These are phyloP conservation scores for Coriolopsis trogii DNA, from an alignment of 1,284 basidiomycete species.

Conservation along the genomic window DNA sequence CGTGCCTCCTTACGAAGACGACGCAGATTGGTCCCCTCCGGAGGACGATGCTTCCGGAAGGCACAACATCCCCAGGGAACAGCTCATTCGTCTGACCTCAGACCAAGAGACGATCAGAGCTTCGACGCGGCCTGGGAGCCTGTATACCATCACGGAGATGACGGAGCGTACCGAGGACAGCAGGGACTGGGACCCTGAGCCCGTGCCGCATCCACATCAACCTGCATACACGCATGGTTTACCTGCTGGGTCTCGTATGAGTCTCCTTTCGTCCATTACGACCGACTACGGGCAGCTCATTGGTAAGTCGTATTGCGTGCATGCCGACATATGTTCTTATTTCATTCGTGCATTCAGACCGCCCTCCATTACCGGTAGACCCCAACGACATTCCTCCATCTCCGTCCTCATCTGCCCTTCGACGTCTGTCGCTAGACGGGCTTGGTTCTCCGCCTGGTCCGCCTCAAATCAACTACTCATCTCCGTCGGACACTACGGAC, in stretches of 20 bases:
- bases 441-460: constrained; percentile 55
- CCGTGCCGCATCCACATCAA: too few species aligned
- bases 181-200: constrained; percentile 41
- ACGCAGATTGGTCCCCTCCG: constrained; percentile 23
- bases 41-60: constrained; percentile 24
- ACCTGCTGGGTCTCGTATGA: constrained; percentile 13
- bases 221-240: too few species aligned
- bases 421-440: constrained; percentile 63
- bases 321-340: not conserved
- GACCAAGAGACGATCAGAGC: constrained; percentile 19
- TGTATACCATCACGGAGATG: constrained; percentile 67
- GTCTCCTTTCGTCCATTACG: constrained; percentile 38
- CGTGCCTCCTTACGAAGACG: constrained; percentile 31
- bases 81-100: constrained; percentile 30
- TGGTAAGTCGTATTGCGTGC: constrained; percentile 41
- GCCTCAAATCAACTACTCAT: constrained; percentile 40
- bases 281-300: constrained; percentile 68
- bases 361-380: constrained; percentile 34
- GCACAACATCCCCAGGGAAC: constrained; percentile 30
- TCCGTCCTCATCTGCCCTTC: constrained; percentile 71
- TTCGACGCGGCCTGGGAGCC: constrained; percentile 16
- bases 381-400: constrained; percentile 67
- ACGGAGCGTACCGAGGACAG: constrained; percentile 66
- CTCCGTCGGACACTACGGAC: constrained; percentile 40
- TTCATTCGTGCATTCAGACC: constrained; percentile 9